These are phyloP conservation scores for Fusarium tupiense DNA, from an alignment of 2,329 filamentous ascomycete genomes.

Conservation along the genomic window DNA sequence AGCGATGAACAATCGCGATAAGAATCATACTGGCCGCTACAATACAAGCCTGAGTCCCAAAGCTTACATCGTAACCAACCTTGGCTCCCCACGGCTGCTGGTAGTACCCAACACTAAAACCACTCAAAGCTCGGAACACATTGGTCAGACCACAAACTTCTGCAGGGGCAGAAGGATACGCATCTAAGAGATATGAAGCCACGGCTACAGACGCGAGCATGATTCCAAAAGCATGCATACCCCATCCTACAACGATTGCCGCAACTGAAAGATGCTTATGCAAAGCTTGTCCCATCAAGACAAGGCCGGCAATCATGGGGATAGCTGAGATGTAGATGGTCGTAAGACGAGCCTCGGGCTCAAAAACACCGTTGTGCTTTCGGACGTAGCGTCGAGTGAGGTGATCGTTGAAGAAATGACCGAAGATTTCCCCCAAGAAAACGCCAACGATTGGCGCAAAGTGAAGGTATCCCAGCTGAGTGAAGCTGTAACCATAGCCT, in stretches of 20 bases:
- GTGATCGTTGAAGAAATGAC: constrained; percentile 66
- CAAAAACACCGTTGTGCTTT: constrained; percentile 61
- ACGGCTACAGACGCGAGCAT: constrained; percentile 61
- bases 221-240: constrained; percentile 64
- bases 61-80: constrained; percentile 50
- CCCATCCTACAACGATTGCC: constrained; percentile 52
- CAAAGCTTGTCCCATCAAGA: constrained; percentile 63
- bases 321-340: constrained; percentile 58
- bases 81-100: constrained; percentile 56
- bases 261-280: constrained; percentile 51
- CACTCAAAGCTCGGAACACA: constrained; percentile 51
- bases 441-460: constrained; percentile 66
- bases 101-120: constrained; percentile 60
- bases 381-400: constrained; percentile 57
- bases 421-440: constrained; percentile 61
- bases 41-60: constrained; percentile 52
- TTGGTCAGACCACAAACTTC: constrained; percentile 58
- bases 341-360: constrained; percentile 64
- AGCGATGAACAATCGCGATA: constrained; percentile 27
- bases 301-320: constrained; percentile 60
- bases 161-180: constrained; percentile 58
- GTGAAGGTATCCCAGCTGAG: constrained; percentile 65
- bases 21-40: constrained; percentile 43
- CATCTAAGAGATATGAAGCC: constrained; percentile 59
- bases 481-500: constrained; percentile 60